Evolutionary conservation across 2,329 filamentous ascomycete species (phyloP), one percentile per base, ranked within the genome.

Genomic region (Ascochyta viciae-villosae): DNA sequence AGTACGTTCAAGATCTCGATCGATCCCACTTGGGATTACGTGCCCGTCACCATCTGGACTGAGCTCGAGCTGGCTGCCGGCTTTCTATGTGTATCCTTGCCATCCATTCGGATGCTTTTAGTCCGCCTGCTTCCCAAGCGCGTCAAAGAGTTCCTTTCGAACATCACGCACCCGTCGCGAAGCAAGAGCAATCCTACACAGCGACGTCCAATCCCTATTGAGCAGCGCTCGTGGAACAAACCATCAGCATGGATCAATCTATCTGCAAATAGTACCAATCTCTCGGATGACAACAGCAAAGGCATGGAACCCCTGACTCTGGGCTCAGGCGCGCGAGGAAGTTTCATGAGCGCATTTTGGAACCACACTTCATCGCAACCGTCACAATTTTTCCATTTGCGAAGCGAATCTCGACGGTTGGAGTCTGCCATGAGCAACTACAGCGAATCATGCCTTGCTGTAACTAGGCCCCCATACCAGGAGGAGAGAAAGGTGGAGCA

Each of bases 21-120:
- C 24, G 66, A 68, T 35, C 57, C 62, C 2, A 66, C 63, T 8
- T 69, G 62, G 65, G 64, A 65, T 41, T 66, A 69, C 46, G 59
- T 64, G 2, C 57, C 64, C 1, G 47, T 58, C 22, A 66, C 62
- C 6, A 60, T 66, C n/a, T 68, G 64, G 64, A 65, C 66, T 2
- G 60, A 59, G 39, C 44, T 67, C 6, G 66, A 68, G 16, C 60
- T 67, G 6, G 50, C 31, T 9, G 54, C 53, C 10, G 58, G 57
- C 19, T 64, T 63, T 31, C 39, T 49, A 26, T 66, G 62, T 40
- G 52, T 63, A 16, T 62, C 54, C 2, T 50, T 66, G 10, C 64
- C 62, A 8, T 43, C 58, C 8, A 61, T 69, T 10, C 63, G 64
- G 10, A 55, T 65, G 16, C 56, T 69, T 1, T 6, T 65, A 5